Conservation (phyloP, 139 green algal genomes). For the Raphidocelis subcapitata region DNA sequence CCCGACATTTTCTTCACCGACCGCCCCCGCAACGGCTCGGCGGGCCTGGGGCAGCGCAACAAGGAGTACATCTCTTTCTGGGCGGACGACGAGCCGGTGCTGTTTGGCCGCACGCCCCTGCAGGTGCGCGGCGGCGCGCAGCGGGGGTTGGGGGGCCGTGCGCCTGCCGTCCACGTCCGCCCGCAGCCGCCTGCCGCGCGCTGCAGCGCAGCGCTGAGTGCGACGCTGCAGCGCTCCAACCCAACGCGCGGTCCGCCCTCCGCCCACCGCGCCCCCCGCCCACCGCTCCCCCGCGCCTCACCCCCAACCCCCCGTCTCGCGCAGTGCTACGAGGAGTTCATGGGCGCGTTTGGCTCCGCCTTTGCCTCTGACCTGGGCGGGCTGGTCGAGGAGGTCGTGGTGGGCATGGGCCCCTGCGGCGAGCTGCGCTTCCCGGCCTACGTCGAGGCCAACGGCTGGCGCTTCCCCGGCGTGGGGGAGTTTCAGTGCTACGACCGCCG, state of each 20-base stretch:
- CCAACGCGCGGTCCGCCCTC: too few species aligned
- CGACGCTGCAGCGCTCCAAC: too few species aligned
- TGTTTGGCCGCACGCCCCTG: constrained; percentile 39
- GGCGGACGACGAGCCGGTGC: constrained; percentile 66
- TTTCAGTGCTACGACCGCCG: constrained; percentile 76
- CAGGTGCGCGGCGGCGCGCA: background rate
- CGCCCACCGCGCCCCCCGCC: too few species aligned
- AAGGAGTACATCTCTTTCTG: constrained; percentile 83
- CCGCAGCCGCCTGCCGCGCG: background rate
- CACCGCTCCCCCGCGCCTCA: background rate
- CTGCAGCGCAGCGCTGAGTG: too few species aligned
- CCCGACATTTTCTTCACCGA: constrained; percentile 90
- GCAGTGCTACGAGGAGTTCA: constrained; percentile 89
- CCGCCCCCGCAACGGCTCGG: constrained; percentile 54
- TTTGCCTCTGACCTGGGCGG: constrained; percentile 55
- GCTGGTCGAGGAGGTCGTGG: constrained; percentile 79
- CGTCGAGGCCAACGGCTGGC: constrained; percentile 78
- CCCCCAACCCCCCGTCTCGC: constrained; percentile 34
- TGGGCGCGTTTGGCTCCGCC: constrained; percentile 67
- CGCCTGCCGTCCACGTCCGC: too few species aligned
- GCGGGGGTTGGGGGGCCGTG: background rate
- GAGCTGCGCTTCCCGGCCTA: constrained; percentile 77
- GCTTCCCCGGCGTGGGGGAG: constrained; percentile 87
- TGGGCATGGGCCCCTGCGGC: constrained; percentile 66
- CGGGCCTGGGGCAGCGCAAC: constrained; percentile 62